Evolutionary conservation across 257 asterid genomes (phyloP).

Genomic region (Scutellaria baicalensis): DNA sequence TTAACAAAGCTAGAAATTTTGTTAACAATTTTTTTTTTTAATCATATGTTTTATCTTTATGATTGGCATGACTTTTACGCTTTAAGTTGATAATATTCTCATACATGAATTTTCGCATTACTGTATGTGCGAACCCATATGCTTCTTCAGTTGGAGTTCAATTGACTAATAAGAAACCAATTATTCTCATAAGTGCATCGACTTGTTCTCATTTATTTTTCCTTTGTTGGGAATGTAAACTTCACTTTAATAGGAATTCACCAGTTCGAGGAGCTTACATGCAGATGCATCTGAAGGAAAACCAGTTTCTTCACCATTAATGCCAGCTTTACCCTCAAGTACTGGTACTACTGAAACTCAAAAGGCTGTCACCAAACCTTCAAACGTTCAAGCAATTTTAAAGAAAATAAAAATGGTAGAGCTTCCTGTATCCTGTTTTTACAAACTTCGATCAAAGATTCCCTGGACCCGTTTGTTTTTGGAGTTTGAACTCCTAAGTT

Average conservation of each 20-base stretch:
- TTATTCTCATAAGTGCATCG: not conserved
- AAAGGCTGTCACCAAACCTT: conserved; percentile 50
- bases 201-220: not conserved
- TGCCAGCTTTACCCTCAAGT: conserved; percentile 55
- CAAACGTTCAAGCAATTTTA: conserved; percentile 73
- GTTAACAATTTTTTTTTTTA: not conserved
- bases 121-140: not conserved
- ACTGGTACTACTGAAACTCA: conserved; percentile 59
- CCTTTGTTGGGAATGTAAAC: not conserved
- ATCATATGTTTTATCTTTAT: not conserved
- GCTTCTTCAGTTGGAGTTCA: not conserved
- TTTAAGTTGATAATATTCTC: not conserved
- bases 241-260: conserved; percentile 49
- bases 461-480: not conserved
- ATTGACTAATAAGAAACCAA: not conserved
- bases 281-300: conserved; percentile 53
- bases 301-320: conserved; percentile 78
- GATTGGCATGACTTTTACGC: not conserved
- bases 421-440: conserved; percentile 4
- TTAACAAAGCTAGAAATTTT: not conserved
- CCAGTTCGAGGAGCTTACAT: conserved; percentile 61
- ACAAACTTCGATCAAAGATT: not conserved
- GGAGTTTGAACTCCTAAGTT: not conserved
- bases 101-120: not conserved
- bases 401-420: conserved; percentile 83